Conservation (phyloP, 768 basidiomycete genomes). For the Mycena leptocephala region DNA sequence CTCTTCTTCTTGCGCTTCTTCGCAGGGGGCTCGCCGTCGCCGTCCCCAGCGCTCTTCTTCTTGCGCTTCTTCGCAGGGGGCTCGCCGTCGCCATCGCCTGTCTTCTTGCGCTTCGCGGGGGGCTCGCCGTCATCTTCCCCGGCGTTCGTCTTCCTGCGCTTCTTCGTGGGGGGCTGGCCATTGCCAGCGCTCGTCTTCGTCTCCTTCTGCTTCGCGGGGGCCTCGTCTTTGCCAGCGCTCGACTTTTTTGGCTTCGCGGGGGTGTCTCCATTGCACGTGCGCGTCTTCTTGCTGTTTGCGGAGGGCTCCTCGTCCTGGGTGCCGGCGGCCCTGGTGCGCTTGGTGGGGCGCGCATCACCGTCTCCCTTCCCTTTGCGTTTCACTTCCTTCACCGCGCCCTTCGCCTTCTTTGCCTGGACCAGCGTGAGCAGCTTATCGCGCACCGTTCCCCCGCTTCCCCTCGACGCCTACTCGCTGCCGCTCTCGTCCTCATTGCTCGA, state of each 20-base stretch:
- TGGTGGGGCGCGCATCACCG: background rate
- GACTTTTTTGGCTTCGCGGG: background rate
- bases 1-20: too few species aligned
- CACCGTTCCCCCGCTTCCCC: constrained; percentile 6
- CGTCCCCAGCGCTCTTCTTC: too few species aligned
- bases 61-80: too few species aligned
- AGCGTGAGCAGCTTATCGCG: constrained; percentile 13
- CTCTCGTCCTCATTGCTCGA: constrained; percentile 1
- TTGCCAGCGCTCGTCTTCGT: background rate
- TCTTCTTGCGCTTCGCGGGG: background rate
- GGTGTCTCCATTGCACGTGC: background rate
- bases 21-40: too few species aligned
- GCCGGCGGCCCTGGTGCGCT: background rate
- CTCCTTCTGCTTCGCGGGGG: too few species aligned
- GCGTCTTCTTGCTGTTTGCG: too few species aligned
- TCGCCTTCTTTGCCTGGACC: background rate
- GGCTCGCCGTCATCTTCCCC: background rate
- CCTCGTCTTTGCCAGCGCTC: too few species aligned
- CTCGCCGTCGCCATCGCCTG: too few species aligned
- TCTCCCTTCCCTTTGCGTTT: background rate
- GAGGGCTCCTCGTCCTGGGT: background rate
- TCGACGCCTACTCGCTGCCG: background rate
- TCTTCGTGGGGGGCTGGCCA: background rate
- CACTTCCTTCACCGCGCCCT: background rate
- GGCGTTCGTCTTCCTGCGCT: background rate